Percentiles rank a stretch among this genome's conserved stretches.
phyloP scores from a whole-genome alignment of 2,329 filamentous ascomycete genomes.

The Balansia obtecta region DNA sequence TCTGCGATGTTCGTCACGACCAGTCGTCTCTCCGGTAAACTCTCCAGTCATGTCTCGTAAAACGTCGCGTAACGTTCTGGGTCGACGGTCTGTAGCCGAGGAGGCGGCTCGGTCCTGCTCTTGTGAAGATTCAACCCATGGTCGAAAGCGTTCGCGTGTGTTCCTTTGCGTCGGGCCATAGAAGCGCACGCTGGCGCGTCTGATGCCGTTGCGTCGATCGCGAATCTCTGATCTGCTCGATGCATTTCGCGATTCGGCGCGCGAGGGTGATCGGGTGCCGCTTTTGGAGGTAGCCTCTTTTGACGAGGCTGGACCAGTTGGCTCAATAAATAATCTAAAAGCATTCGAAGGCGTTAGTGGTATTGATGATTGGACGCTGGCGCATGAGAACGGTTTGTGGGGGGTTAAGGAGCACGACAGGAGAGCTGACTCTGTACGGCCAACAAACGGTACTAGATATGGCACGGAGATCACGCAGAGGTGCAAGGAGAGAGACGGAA shows the following conservation, averaged over 20 bases:
- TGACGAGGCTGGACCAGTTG: slow-evolving; percentile 30
- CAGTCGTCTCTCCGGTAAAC: too few species aligned
- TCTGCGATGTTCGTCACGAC: slow-evolving; percentile 11
- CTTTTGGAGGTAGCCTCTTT: slow-evolving; percentile 22
- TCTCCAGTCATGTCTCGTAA: slow-evolving; percentile 10
- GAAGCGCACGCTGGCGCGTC: slow-evolving; percentile 16
- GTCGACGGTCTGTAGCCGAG: neutral
- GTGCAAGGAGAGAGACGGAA: neutral
- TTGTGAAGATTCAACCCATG: slow-evolving; percentile 13
- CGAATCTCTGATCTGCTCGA: slow-evolving; percentile 18
- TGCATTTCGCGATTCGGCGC: slow-evolving; percentile 29
- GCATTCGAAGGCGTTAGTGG: slow-evolving; percentile 9
- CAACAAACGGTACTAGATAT: neutral
- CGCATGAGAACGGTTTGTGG: neutral
- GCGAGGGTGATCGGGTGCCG: slow-evolving; percentile 18
- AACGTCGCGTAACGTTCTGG: slow-evolving; percentile 6
- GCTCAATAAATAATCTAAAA: slow-evolving; percentile 32
- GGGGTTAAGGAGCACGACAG: slow-evolving; percentile 8
- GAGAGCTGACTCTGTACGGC: neutral
- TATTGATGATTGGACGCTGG: neutral
- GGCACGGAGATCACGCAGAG: neutral
- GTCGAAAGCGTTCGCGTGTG: slow-evolving; percentile 8
- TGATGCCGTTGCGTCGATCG: slow-evolving; percentile 15
- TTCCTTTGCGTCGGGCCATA: slow-evolving; percentile 14
- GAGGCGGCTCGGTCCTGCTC: slow-evolving; percentile 2